These are phyloP conservation scores for Aegilops speltoides DNA, from an alignment of 176 grass and related monocot species.

Conservation along the genomic window DNA sequence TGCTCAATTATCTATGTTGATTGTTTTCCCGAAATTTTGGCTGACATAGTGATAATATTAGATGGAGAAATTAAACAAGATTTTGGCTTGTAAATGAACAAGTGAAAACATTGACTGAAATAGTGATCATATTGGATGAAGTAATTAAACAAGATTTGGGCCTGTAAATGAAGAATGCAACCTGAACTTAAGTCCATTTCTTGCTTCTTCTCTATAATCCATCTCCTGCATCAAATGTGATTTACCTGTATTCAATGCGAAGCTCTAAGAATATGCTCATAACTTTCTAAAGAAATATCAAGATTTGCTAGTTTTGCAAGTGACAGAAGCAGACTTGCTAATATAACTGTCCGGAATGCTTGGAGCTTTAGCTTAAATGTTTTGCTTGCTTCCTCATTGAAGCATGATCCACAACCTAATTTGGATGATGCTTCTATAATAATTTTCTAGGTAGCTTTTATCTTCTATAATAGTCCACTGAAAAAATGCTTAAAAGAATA, in stretches of 20 bases:
- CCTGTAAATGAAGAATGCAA: slow-evolving; percentile 38
- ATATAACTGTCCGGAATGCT: background rate
- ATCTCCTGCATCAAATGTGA: slow-evolving; percentile 99
- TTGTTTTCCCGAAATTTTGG: background rate
- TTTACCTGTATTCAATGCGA: slow-evolving; percentile 99
- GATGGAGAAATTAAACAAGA: background rate
- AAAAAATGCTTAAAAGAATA: background rate
- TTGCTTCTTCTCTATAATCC: slow-evolving; percentile 97
- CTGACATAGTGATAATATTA: slow-evolving; percentile 22
- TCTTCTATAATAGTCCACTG: background rate
- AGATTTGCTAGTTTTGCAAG: background rate
- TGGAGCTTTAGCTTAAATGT: background rate
- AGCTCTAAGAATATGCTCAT: slow-evolving; percentile 75
- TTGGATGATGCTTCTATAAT: background rate
- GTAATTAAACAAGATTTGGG: background rate
- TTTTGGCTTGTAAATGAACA: slow-evolving; percentile 26
- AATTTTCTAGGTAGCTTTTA: slow-evolving; percentile 3
- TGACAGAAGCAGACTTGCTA: slow-evolving; percentile 1
- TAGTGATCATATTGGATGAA: slow-evolving; percentile 27
- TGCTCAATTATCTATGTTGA: too few species aligned
- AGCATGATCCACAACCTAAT: background rate
- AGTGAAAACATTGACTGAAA: background rate
- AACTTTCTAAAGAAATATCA: slow-evolving; percentile 11
- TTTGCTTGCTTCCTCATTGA: background rate
- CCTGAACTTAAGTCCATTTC: slow-evolving; percentile 93